Percentiles rank a stretch among this genome's conserved stretches.
These are phyloP conservation scores for Trypanosoma lewisi DNA, from an alignment of 208 protist species.

Conservation along the genomic window DNA sequence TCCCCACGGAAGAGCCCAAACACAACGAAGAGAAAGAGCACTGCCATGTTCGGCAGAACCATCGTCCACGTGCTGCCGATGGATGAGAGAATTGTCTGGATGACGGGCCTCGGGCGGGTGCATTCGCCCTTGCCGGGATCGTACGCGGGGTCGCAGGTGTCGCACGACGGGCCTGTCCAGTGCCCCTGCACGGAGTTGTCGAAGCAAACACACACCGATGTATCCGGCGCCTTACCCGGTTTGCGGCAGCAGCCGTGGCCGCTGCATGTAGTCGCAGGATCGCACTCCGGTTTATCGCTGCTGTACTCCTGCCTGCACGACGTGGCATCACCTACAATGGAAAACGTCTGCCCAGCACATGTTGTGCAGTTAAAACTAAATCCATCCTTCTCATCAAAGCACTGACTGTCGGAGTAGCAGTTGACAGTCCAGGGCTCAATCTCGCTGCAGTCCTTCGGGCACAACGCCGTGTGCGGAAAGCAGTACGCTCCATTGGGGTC, in stretches of 20 bases:
- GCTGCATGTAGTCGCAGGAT: constrained; percentile 37
- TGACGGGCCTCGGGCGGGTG: constrained; percentile 19
- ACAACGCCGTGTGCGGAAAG: constrained; percentile 43
- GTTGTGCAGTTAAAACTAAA: constrained; percentile 49
- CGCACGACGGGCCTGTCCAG: constrained; percentile 38
- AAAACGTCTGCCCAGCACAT: constrained; percentile 52
- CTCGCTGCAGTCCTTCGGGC: constrained; percentile 36
- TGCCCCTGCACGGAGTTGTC: constrained; percentile 35
- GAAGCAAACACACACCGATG: constrained; percentile 41
- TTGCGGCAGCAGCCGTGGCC: constrained; percentile 59
- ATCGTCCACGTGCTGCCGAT: constrained; percentile 81
- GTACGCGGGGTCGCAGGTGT: constrained; percentile 38
- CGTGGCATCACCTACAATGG: constrained; percentile 26
- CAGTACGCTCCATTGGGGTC: constrained; percentile 53
- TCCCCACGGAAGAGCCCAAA: constrained; percentile 50
- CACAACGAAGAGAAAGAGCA: constrained; percentile 71
- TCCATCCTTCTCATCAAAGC: background rate
- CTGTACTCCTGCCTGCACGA: constrained; percentile 29
- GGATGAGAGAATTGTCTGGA: constrained; percentile 55
- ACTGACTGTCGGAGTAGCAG: constrained; percentile 35
- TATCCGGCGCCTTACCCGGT: background rate
- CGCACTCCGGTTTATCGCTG: constrained; percentile 13
- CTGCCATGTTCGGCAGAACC: constrained; percentile 73
- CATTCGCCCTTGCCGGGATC: constrained; percentile 25
- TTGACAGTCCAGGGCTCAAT: constrained; percentile 15